These are phyloP conservation scores for Botrytis porri DNA, from an alignment of 2,329 filamentous ascomycete genomes.

Conservation along the genomic window DNA sequence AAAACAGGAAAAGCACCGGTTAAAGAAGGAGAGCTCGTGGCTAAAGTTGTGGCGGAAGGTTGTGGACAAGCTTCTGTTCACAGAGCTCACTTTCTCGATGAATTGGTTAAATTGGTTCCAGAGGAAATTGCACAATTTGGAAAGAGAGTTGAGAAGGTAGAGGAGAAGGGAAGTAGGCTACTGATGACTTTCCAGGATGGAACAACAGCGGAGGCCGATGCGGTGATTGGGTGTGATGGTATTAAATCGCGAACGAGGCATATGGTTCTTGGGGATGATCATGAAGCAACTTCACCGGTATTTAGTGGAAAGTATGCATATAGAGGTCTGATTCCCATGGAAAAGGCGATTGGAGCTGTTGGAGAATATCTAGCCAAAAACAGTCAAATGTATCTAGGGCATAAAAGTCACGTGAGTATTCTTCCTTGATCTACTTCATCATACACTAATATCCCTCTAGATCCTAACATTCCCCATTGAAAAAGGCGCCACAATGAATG, in stretches of 20 bases:
- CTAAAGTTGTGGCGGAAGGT: slow-evolving; percentile 26
- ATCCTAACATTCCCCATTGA: slow-evolving; percentile 42
- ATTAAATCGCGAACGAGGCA: slow-evolving; percentile 50
- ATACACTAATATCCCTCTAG: neutral
- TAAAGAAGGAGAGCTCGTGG: slow-evolving; percentile 25
- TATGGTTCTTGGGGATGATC: slow-evolving; percentile 48
- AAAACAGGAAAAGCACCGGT: slow-evolving; percentile 17
- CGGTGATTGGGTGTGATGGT: slow-evolving; percentile 23
- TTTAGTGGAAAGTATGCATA: slow-evolving; percentile 59
- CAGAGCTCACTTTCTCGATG: slow-evolving; percentile 36
- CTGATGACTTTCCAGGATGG: slow-evolving; percentile 46
- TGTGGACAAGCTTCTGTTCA: slow-evolving; percentile 34
- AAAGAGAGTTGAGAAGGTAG: slow-evolving; percentile 39
- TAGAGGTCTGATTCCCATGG: slow-evolving; percentile 58
- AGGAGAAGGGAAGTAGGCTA: slow-evolving; percentile 32
- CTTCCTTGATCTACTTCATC: slow-evolving; percentile 49
- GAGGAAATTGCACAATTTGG: slow-evolving; percentile 38
- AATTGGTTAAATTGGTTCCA: slow-evolving; percentile 41
- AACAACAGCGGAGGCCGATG: slow-evolving; percentile 33
- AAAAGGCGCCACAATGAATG: slow-evolving; percentile 55
- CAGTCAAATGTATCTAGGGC: slow-evolving; percentile 54
- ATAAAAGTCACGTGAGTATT: slow-evolving; percentile 53
- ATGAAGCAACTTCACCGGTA: slow-evolving; percentile 45
- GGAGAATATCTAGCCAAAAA: slow-evolving; percentile 48
- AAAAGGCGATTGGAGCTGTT: slow-evolving; percentile 46